These are phyloP conservation scores for Xylariaceae sp. DNA, from an alignment of 2,329 filamentous ascomycete genomes.

Conservation along the genomic window DNA sequence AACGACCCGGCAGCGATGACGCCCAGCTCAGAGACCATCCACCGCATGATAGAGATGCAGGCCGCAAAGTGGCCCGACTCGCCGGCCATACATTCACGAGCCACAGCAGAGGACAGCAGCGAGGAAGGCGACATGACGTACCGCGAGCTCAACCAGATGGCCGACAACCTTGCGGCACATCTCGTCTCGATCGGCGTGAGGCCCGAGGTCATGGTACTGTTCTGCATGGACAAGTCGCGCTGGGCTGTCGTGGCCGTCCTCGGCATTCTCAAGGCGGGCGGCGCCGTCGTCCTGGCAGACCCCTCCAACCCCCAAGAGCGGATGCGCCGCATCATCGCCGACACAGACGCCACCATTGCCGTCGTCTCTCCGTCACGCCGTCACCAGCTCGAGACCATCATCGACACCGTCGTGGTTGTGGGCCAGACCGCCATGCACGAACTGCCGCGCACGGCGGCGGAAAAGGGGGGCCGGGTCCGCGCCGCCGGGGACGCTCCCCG, in stretches of 20 bases:
- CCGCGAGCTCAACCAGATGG: background rate
- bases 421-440: background rate
- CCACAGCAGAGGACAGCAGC: no score
- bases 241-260: conserved; percentile 12
- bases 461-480: background rate
- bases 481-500: background rate
- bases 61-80: background rate
- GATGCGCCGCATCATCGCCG: background rate
- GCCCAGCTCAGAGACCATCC: background rate
- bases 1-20: background rate
- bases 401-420: conserved; percentile 5
- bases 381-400: conserved; percentile 5
- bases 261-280: conserved; percentile 17
- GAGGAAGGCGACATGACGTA: background rate
- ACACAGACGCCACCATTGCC: background rate
- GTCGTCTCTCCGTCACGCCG: no score
- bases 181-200: background rate
- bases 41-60: background rate
- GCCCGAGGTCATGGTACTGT: conserved; percentile 3
- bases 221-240: conserved; percentile 9
- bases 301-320: conserved; percentile 10
- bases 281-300: conserved; percentile 18
- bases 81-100: background rate
- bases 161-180: background rate
- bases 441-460: background rate